Evolutionary conservation across 441 rosid species (phyloP).

Genomic region (Viola pubescens): DNA sequence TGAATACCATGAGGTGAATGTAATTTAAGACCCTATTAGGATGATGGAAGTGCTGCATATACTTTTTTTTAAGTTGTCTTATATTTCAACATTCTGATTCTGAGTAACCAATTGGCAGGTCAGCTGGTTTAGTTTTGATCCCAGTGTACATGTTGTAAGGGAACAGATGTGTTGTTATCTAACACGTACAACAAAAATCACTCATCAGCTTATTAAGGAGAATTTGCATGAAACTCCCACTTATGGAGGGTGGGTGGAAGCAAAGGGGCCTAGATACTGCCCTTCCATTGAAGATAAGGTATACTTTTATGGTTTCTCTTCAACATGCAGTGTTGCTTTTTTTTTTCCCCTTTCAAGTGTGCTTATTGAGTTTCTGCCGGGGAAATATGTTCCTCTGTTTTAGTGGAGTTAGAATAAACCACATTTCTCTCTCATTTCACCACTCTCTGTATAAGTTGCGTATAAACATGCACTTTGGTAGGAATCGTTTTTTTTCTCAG

Average conservation of each 20-base stretch:
- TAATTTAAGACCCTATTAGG: too few relatives aligned
- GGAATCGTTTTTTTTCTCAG: not conserved
- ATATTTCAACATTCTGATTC: slow-evolving; percentile 18
- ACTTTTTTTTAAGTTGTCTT: not conserved
- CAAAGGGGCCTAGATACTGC: slow-evolving; percentile 98
- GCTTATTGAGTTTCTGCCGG: too few relatives aligned
- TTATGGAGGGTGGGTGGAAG: slow-evolving; percentile 99
- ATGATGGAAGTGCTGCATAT: not conserved
- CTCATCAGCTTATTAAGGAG: slow-evolving; percentile 85
- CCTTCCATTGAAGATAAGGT: slow-evolving; percentile 99
- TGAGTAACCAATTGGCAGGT: slow-evolving; percentile 43
- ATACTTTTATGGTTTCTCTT: not conserved
- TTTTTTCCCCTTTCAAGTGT: too few relatives aligned
- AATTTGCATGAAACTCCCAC: slow-evolving; percentile 98
- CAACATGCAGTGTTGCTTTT: not conserved
- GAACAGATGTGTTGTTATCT: slow-evolving; percentile 95
- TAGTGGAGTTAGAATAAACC: too few relatives aligned
- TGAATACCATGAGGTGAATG: not conserved
- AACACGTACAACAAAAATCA: slow-evolving; percentile 75
- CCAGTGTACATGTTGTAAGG: slow-evolving; percentile 74
- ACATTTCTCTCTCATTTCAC: too few relatives aligned
- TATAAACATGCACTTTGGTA: too few relatives aligned
- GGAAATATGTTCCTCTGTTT: too few relatives aligned
- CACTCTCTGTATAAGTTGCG: too few relatives aligned
- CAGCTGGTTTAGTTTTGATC: slow-evolving; percentile 97